Percentiles rank a stretch among this genome's conserved stretches.
Conservation (phyloP, 441 rosid species). For the Adansonia rubrostipa region DNA sequence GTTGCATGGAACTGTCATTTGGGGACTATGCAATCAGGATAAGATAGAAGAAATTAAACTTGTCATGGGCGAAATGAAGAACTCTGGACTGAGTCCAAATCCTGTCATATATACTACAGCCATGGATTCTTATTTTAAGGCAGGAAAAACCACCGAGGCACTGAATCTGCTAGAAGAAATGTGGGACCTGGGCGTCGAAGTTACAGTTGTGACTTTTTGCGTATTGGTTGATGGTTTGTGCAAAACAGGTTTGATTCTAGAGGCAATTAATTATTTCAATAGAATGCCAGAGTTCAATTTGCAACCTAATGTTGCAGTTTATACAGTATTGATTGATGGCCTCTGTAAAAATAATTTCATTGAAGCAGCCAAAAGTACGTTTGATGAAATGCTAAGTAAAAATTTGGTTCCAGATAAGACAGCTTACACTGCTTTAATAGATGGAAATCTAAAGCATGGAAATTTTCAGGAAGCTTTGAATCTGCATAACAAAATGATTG, state of each 20-base stretch:
- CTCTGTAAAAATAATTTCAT: constrained; percentile 64
- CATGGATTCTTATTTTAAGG: constrained; percentile 71
- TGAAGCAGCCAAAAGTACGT: constrained; percentile 57
- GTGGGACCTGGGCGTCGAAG: constrained; percentile 48
- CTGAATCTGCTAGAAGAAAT: constrained; percentile 54
- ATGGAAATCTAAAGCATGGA: constrained; percentile 69
- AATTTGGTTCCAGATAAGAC: constrained; percentile 55
- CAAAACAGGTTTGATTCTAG: constrained; percentile 60
- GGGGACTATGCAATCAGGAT: constrained; percentile 62
- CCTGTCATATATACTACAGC: constrained; percentile 57
- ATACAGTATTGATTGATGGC: constrained; percentile 72
- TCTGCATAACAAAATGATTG: constrained; percentile 55
- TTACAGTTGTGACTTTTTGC: constrained; percentile 69
- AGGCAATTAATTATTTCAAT: constrained; percentile 55
- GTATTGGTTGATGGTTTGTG: constrained; percentile 75
- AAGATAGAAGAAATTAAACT: constrained; percentile 56
- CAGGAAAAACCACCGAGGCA: constrained; percentile 50
- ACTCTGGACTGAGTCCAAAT: constrained; percentile 48
- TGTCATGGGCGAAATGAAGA: constrained; percentile 61
- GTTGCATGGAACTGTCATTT: constrained; percentile 66
- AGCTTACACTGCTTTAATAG: constrained; percentile 62
- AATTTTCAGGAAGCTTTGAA: constrained; percentile 59
- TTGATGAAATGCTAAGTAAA: constrained; percentile 52
- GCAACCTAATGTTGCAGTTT: constrained; percentile 63
- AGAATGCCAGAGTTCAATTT: constrained; percentile 52